Evolutionary conservation across 2,329 filamentous ascomycete genomes (phyloP).

Genomic region (Fusarium sp.): DNA sequence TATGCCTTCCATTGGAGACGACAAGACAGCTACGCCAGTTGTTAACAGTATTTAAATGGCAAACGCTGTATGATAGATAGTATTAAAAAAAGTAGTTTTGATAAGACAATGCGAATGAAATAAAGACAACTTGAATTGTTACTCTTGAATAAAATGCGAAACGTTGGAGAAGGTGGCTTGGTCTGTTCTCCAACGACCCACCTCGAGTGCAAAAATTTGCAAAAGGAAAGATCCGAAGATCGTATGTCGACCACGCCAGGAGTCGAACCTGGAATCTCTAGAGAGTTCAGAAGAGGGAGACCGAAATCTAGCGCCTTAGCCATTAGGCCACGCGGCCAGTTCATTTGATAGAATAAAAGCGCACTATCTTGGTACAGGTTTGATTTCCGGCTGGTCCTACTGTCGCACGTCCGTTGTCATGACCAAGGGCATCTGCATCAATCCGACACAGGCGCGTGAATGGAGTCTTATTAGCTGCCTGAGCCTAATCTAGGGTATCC

Average conservation of each 20-base stretch:
- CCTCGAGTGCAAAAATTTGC: background rate
- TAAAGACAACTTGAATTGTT: accelerated
- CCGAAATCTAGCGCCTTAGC: conserved; percentile 33
- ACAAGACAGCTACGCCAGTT: background rate
- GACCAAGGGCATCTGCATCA: too few species aligned
- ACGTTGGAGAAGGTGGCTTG: background rate
- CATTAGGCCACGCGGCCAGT: conserved; percentile 31
- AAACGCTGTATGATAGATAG: too few species aligned
- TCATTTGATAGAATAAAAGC: background rate
- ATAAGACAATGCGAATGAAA: accelerated
- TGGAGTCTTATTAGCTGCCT: too few species aligned
- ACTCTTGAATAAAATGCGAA: too few species aligned
- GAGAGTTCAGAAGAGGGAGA: conserved; percentile 15
- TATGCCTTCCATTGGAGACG: accelerated
- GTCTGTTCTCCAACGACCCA: background rate
- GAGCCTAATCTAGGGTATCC: too few species aligned
- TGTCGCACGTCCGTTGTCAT: too few species aligned
- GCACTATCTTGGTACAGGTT: background rate
- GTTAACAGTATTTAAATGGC: accelerated
- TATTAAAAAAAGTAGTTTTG: accelerated
- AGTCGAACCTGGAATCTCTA: conserved; percentile 35
- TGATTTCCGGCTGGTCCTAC: too few species aligned
- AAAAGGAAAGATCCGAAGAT: background rate
- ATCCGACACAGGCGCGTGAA: too few species aligned
- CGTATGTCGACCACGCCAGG: conserved; percentile 17